Evolutionary conservation across 2,329 filamentous ascomycete genomes (phyloP).

Genomic region (Simplicillium sp.): DNA sequence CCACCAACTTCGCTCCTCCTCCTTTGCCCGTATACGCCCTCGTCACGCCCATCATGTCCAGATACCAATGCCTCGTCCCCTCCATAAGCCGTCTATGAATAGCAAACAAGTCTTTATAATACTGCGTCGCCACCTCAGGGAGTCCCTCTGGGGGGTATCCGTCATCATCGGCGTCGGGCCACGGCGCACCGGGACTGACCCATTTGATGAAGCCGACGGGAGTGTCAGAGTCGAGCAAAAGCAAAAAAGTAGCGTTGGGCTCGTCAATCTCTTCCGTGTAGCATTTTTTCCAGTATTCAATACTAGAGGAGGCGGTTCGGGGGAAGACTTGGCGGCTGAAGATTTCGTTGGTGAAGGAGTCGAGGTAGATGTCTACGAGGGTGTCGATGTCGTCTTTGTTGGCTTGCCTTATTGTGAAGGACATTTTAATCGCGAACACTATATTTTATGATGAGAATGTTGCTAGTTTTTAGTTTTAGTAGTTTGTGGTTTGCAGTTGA

Average conservation of each 20-base stretch:
- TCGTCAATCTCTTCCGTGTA: constrained; percentile 28
- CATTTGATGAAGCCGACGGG: constrained; percentile 40
- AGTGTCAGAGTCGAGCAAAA: constrained; percentile 24
- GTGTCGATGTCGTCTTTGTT: constrained; percentile 26
- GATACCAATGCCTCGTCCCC: constrained; percentile 33
- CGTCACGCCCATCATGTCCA: constrained; percentile 36
- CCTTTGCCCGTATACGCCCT: constrained; percentile 35
- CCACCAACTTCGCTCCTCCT: constrained; percentile 30
- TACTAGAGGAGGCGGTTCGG: constrained; percentile 11
- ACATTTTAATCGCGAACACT: constrained; percentile 8
- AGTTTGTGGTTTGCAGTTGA: no score
- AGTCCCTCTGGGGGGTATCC: constrained; percentile 30
- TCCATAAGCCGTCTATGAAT: constrained; percentile 28
- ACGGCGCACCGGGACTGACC: constrained; percentile 20
- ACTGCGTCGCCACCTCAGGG: constrained; percentile 22
- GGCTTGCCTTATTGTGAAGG: constrained; percentile 25
- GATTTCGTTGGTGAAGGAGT: constrained; percentile 29
- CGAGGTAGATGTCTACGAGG: constrained; percentile 32
- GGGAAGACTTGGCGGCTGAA: constrained; percentile 29
- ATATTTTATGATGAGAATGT: not conserved
- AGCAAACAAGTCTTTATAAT: constrained; percentile 27
- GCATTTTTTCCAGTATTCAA: constrained; percentile 23
- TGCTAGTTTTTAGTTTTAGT: not conserved
- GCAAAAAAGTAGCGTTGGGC: constrained; percentile 26
- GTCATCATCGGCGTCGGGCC: constrained; percentile 14